phyloP scores from a whole-genome alignment of 805 yeast genomes.

The Lachancea meyersii region DNA sequence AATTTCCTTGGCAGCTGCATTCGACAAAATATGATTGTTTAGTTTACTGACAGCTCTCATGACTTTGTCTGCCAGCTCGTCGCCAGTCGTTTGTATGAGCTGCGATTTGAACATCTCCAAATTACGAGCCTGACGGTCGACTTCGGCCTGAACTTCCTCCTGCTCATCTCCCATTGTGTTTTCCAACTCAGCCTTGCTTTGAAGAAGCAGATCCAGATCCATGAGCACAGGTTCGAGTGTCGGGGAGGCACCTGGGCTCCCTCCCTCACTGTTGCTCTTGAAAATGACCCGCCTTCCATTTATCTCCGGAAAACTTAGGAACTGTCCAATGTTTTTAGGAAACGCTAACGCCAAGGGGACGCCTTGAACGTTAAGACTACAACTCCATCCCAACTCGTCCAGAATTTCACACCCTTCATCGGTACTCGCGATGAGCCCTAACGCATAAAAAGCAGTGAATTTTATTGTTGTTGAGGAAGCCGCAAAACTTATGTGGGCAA shows the following conservation, averaged over 20 bases:
- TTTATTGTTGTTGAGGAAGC: slow-evolving; percentile 54
- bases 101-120: slow-evolving; percentile 7
- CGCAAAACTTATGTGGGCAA: slow-evolving; percentile 44
- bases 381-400: slow-evolving; percentile 74
- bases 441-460: slow-evolving; percentile 69
- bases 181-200: slow-evolving; percentile 6
- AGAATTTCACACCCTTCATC: slow-evolving; percentile 76
- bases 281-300: neutral
- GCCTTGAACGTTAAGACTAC: slow-evolving; percentile 41
- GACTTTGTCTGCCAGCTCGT: slow-evolving; percentile 28
- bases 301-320: slow-evolving; percentile 22
- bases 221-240: slow-evolving; percentile 10
- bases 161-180: slow-evolving; percentile 8
- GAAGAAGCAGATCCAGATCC: slow-evolving; percentile 9
- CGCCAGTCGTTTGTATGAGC: slow-evolving; percentile 13
- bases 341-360: slow-evolving; percentile 39
- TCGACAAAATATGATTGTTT: slow-evolving; percentile 48
- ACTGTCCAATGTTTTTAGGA: slow-evolving; percentile 33
- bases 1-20: slow-evolving; percentile 53
- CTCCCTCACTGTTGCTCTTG: neutral
- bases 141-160: slow-evolving; percentile 7
- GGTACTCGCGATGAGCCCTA: slow-evolving; percentile 70
- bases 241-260: neutral
- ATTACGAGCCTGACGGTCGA: slow-evolving; percentile 5
- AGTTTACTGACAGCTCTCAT: slow-evolving; percentile 43